These are phyloP conservation scores for Zizania latifolia DNA, from an alignment of 176 grass and related monocot species.

Conservation along the genomic window DNA sequence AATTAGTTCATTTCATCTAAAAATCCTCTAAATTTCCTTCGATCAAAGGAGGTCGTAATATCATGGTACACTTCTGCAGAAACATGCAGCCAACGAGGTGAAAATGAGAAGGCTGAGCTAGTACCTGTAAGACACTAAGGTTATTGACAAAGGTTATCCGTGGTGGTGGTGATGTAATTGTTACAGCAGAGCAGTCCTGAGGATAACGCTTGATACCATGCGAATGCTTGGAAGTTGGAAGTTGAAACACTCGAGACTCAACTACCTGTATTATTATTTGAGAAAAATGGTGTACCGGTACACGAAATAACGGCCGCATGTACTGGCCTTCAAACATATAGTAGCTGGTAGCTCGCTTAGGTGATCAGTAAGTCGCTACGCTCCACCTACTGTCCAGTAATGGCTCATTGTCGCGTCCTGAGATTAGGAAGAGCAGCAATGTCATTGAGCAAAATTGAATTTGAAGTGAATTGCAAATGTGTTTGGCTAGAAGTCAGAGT, in stretches of 20 bases:
- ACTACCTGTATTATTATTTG: neutral
- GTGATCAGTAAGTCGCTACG: slow-evolving; percentile 22
- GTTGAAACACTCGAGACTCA: too few relatives aligned
- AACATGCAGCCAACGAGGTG: too few relatives aligned
- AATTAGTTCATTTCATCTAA: too few relatives aligned
- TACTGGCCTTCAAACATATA: neutral
- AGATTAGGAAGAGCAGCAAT: too few relatives aligned
- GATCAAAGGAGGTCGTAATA: too few relatives aligned
- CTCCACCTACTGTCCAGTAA: slow-evolving; percentile 16
- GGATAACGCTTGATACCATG: too few relatives aligned
- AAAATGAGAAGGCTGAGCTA: neutral
- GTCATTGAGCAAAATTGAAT: neutral
- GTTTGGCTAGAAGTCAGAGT: neutral
- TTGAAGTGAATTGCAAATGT: neutral
- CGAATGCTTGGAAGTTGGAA: too few relatives aligned
- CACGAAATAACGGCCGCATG: neutral
- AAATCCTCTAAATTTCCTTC: too few relatives aligned
- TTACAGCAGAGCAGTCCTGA: too few relatives aligned
- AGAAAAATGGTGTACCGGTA: neutral
- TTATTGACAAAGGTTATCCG: too few relatives aligned
- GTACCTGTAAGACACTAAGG: neutral
- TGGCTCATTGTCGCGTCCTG: slow-evolving; percentile 29
- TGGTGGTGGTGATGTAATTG: too few relatives aligned
- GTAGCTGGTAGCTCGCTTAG: neutral
- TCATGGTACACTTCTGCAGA: neutral